These are phyloP conservation scores for Heterobasidion occidentale DNA, from an alignment of 1,284 basidiomycete species.

Conservation along the genomic window DNA sequence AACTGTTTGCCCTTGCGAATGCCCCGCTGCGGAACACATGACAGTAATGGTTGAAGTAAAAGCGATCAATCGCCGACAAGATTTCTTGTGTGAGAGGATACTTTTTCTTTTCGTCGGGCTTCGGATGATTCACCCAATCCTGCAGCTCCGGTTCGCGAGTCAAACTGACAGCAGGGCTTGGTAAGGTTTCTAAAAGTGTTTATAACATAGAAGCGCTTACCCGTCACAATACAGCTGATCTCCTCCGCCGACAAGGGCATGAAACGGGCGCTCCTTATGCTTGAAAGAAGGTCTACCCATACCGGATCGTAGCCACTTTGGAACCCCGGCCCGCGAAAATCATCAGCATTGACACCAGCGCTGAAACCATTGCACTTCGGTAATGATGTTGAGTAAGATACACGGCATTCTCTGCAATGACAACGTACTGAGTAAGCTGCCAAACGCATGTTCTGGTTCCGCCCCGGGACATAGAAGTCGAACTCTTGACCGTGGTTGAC, in stretches of 20 bases:
- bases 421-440: conserved; percentile 70
- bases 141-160: conserved; percentile 73
- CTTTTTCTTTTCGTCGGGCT: conserved; percentile 55
- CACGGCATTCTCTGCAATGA: not conserved
- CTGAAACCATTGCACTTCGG: conserved; percentile 76
- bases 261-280: conserved; percentile 79
- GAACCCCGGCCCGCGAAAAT: conserved; percentile 70
- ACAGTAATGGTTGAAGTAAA: conserved; percentile 90
- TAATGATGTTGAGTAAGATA: not conserved
- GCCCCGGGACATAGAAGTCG: conserved; percentile 80
- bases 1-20: conserved; percentile 87
- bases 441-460: conserved; percentile 86
- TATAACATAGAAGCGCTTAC: conserved; percentile 24
- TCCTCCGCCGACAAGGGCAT: conserved; percentile 79
- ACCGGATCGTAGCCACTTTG: conserved; percentile 81
- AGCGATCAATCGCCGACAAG: conserved; percentile 74
- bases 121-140: conserved; percentile 72
- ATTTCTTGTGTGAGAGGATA: conserved; percentile 73
- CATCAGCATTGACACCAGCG: conserved; percentile 71
- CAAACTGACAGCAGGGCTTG: conserved; percentile 29
- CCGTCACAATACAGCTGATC: conserved; percentile 80
- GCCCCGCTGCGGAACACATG: conserved; percentile 81
- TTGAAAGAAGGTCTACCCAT: conserved; percentile 85
- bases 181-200: not conserved
- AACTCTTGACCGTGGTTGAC: conserved; percentile 75